Base-by-base conservation (phyloP, 2,329 filamentous ascomycete species). In the Blastomyces silverae region DNA sequence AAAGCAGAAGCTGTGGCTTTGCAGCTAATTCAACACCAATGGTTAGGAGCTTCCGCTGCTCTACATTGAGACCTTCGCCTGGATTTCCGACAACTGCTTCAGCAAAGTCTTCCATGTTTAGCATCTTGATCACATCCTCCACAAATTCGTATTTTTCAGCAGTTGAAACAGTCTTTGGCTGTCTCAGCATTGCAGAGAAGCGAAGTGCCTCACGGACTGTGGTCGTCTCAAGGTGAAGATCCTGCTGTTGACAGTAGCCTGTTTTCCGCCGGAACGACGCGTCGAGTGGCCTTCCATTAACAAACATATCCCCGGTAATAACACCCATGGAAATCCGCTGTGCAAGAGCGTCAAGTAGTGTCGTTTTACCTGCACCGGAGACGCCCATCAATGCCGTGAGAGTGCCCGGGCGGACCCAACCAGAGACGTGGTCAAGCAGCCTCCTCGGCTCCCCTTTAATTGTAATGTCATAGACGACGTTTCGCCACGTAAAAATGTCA, bases 21-120 rank as follows among this genome's bases (percentile, higher is more conserved):
- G 92, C 92, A 42, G 91, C 92, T 28, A 97, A 83, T 74, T 97
- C 93, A 25, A 97, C 92, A 74, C 91, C 93, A 67, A 97, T 96
- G 0, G 91, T 96, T 15, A 96, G 82, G 68, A 90, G 87, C 73
- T 87, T 87, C 8, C 85, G 80, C 71, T 87, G 85, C 70, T 87
- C 85, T 44, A 84, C 81, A 65, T 84, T 84, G 61, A 84, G 74
- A 73, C 82, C 92, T 78, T 94, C 89, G 56, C 92, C 92, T 0
- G 90, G 90, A 37, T 91, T 87, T 80, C 92, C 92, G 64, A 97
- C 90, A 50, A 96, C 83, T 11, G 92, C 92, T 71, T 95, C 91
- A 10, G 91, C 90, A 70, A 93, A 96, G 60, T 91, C 86, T 66
- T 91, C 82, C 92, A 97, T 96, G 44, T 92, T 89, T 31, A 96